Percentiles rank a stretch among this genome's conserved stretches.
These are phyloP conservation scores for Wallacemonas sp. DNA, from an alignment of 208 protist species.

Conservation along the genomic window DNA sequence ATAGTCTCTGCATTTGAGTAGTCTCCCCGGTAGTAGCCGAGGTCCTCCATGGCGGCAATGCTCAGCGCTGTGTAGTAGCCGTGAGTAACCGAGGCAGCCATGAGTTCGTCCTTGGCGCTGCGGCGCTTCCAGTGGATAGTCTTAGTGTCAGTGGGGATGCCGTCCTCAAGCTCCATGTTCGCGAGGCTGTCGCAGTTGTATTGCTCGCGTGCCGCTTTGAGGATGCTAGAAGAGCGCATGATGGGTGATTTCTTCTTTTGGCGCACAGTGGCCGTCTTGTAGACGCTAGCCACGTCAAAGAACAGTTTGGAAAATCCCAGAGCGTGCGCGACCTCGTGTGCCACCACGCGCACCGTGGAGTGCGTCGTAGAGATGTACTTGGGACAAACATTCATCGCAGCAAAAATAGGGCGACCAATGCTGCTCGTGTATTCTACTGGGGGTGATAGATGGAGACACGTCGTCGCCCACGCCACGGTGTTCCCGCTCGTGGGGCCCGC, in stretches of 20 bases:
- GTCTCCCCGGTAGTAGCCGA: conserved; percentile 73
- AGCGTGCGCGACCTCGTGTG: conserved; percentile 86
- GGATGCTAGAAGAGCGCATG: conserved; percentile 34
- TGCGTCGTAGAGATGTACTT: conserved; percentile 22
- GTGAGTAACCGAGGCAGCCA: conserved; percentile 33
- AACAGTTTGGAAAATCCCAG: conserved; percentile 54
- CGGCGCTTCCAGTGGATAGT: conserved; percentile 87
- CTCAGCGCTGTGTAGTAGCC: conserved; percentile 75
- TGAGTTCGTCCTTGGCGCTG: conserved; percentile 85
- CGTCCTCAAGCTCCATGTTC: conserved; percentile 79
- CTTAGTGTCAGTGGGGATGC: conserved; percentile 36
- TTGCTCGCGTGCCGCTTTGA: conserved; percentile 42
- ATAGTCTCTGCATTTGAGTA: conserved; percentile 67
- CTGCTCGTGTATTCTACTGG: too few relatives aligned
- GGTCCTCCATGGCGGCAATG: conserved; percentile 76
- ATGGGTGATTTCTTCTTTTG: conserved; percentile 34
- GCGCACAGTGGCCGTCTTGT: conserved; percentile 20
- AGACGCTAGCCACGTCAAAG: conserved; percentile 21
- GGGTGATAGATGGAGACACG: too few relatives aligned
- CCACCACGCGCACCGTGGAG: conserved; percentile 23
- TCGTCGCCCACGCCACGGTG: conserved; percentile 42
- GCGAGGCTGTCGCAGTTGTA: conserved; percentile 58
- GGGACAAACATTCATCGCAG: conserved; percentile 53
- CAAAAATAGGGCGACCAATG: conserved; percentile 32
- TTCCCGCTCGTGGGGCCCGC: conserved; percentile 25